Evolutionary conservation across 2,329 filamentous ascomycete species (phyloP).

Genomic region (Didymella arachidicola): DNA sequence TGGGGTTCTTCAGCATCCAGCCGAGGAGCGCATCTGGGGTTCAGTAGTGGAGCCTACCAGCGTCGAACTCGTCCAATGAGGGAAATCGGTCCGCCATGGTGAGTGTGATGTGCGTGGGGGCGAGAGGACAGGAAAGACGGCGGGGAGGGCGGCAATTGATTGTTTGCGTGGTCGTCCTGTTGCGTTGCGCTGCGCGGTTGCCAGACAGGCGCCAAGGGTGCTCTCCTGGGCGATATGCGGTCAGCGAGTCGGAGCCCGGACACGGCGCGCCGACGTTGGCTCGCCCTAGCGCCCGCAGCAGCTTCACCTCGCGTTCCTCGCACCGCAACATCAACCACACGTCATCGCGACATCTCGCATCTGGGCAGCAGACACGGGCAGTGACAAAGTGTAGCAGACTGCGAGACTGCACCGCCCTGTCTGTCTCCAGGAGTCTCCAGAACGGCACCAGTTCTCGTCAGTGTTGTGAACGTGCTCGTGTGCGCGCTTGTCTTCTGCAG

Average conservation of each 20-base stretch:
- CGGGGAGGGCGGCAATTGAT: conserved; percentile 27
- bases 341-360: conserved; percentile 32
- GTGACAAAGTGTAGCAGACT: conserved; percentile 7
- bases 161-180: conserved; percentile 22
- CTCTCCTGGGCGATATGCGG: neutral
- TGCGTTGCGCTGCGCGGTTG: conserved; percentile 16
- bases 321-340: conserved; percentile 28
- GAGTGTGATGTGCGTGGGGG: conserved; percentile 20
- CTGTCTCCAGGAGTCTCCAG: neutral
- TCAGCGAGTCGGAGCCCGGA: conserved; percentile 1
- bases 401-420: conserved; percentile 7
- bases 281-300: conserved; percentile 33
- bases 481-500: conserved; percentile 30
- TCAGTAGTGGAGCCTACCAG: conserved; percentile 51
- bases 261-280: conserved; percentile 19
- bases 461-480: conserved; percentile 30
- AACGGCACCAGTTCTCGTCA: conserved; percentile 4
- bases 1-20: conserved; percentile 49
- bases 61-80: conserved; percentile 62
- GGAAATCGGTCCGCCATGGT: conserved; percentile 62
- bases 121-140: conserved; percentile 1
- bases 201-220: neutral
- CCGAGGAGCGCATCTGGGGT: conserved; percentile 31
- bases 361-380: conserved; percentile 22
- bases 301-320: conserved; percentile 28